Base-by-base conservation (phyloP, 2,329 filamentous ascomycete genomes). In the Pseudogymnoascus sp. region DNA sequence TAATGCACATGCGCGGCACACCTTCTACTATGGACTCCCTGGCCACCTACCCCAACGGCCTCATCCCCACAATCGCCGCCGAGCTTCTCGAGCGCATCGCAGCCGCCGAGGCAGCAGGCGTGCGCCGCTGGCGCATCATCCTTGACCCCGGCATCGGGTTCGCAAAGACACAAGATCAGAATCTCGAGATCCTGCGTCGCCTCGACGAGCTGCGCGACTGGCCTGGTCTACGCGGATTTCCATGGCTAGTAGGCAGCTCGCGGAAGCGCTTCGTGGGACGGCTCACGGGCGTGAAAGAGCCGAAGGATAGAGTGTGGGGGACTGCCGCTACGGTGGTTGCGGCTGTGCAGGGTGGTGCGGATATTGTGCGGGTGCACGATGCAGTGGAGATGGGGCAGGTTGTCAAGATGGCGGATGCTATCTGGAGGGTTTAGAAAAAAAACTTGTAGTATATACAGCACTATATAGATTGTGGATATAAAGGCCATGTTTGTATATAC, bases 61-160 rank as follows among this genome's bases (percentile, higher is more conserved):
- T 89, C 1, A 75, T 87, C 21, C 67, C 76, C 0, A 82, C 78
- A 18, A 79, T 90, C 2, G 78, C 76, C 2, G 64, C 67, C 1
- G 87, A 90, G 68, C 78, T 90, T 0, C 72, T 76, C 1, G 74
- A 74, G 1, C 82, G 92, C 13, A 82, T 97, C 4, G 77, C 77
- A 0, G 89, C 84, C 1, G 94, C 94, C 21, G 81, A 95, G 73
- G 81, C 78, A 12, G 92, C 91, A 0, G 94, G 94, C 0, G 83
- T 99, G 45, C 82, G 90, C 3, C 87, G 92, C 58, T 99, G 94
- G 94, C 89, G 93, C 66, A 95, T 99, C 66, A 86, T 97, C 35
- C 84, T 97, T 1, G 94, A 99, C 72, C 94, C 94, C 0, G 94
- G 94, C 0, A 83, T 99, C 33, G 94, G 94, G 0, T 99, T 99